Conservation (phyloP, 495 filamentous ascomycete species). For the Astrocystis sublimbata region DNA sequence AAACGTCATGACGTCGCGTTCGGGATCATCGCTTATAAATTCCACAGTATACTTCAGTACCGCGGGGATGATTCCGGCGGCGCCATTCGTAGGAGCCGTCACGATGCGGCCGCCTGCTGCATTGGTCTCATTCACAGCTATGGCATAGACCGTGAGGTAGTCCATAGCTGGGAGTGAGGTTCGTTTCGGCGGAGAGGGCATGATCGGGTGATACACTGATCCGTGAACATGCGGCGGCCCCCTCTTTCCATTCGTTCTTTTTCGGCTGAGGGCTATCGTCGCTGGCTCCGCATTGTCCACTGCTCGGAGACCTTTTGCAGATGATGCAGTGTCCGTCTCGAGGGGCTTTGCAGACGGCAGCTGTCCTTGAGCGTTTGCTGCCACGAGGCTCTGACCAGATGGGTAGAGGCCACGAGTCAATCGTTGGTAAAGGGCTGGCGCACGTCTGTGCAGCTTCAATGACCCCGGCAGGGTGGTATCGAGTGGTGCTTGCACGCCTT, state of each 20-base stretch:
- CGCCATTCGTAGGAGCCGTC: constrained; percentile 40
- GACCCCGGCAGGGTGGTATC: constrained; percentile 34
- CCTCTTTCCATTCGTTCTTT: constrained; percentile 20
- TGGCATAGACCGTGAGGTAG: constrained; percentile 38
- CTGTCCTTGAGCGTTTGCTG: constrained; percentile 2
- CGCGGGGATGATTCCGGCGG: constrained; percentile 38
- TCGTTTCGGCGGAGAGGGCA: constrained; percentile 34
- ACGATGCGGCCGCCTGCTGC: constrained; percentile 40
- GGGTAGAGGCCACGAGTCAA: constrained; percentile 38
- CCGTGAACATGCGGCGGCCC: constrained; percentile 32
- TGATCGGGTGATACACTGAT: constrained; percentile 34
- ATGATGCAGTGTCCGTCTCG: not conserved
- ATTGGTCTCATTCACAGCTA: constrained; percentile 41
- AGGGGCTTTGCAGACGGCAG: constrained; percentile 13
- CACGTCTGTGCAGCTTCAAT: constrained; percentile 37
- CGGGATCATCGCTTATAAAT: constrained; percentile 38
- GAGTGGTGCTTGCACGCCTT: constrained; percentile 36
- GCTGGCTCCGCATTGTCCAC: not conserved
- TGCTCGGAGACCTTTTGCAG: not conserved
- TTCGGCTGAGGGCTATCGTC: constrained; percentile 14
- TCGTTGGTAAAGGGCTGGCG: constrained; percentile 34
- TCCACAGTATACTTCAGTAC: constrained; percentile 39
- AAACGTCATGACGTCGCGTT: constrained; percentile 38
- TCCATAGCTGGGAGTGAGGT: constrained; percentile 41
- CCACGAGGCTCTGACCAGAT: constrained; percentile 11